phyloP scores from a whole-genome alignment of 176 grass and related monocot species.

The Cenchrus americanus region DNA sequence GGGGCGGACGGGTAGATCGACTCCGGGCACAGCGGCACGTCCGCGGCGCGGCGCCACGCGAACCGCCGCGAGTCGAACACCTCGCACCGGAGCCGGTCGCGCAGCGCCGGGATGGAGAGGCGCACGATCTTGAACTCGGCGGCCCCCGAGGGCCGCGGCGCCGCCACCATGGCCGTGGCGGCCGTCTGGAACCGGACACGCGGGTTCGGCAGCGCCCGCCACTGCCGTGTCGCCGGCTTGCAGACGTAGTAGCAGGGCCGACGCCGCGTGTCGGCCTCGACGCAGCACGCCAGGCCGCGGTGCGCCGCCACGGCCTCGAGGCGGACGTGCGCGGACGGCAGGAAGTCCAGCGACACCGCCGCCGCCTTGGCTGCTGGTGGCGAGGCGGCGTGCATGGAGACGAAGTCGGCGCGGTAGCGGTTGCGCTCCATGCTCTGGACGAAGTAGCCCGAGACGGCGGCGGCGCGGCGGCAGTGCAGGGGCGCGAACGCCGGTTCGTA shows the following conservation, averaged over 20 bases:
- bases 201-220: constrained; percentile 46
- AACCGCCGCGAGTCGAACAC: constrained; percentile 40
- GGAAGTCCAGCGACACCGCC: constrained; percentile 39
- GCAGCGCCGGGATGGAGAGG: constrained; percentile 8
- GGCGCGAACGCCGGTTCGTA: constrained; percentile 47
- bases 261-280: not conserved
- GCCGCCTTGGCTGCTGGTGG: no score
- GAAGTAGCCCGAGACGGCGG: constrained; percentile 44
- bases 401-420: constrained; percentile 39
- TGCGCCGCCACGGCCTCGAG: constrained; percentile 45
- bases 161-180: constrained; percentile 33
- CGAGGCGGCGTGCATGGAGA: constrained; percentile 16
- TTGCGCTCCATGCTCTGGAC: constrained; percentile 34
- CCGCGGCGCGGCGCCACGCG: constrained; percentile 40
- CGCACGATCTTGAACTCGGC: constrained; percentile 47
- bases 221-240: constrained; percentile 58
- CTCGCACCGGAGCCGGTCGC: constrained; percentile 39
- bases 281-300: constrained; percentile 51
- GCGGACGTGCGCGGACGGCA: constrained; percentile 35
- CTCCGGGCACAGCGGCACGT: constrained; percentile 28
- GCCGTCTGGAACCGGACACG: constrained; percentile 22
- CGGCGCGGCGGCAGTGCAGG: constrained; percentile 44
- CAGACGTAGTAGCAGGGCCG: constrained; percentile 40
- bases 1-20: not conserved
- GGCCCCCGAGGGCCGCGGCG: not conserved